A percentile compares a stretch with the other conserved stretches of the same genome.
These are phyloP conservation scores for Rauvolfia tetraphylla DNA, from an alignment of 257 asterid genomes.

Conservation along the genomic window DNA sequence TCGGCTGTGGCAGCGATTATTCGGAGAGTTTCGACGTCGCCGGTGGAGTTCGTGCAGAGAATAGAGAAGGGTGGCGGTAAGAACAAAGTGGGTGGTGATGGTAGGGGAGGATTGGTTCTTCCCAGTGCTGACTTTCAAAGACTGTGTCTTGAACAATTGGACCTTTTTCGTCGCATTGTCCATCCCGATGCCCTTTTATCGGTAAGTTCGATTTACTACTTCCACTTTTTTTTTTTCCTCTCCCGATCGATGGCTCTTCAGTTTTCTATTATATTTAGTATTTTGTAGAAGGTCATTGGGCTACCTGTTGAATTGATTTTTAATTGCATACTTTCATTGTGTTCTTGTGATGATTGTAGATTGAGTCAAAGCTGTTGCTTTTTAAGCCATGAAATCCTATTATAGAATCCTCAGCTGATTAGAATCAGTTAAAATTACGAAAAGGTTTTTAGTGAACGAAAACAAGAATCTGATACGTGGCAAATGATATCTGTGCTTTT, in stretches of 20 bases:
- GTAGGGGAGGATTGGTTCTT: conserved; percentile 53
- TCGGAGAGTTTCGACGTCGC: conserved; percentile 74
- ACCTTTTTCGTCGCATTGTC: conserved; percentile 78
- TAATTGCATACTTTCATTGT: not conserved
- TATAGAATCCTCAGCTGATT: not conserved
- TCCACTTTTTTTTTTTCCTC: not conserved
- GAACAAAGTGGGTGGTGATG: conserved; percentile 16
- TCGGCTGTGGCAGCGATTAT: conserved; percentile 70
- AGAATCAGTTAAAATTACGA: not conserved
- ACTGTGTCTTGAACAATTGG: conserved; percentile 81
- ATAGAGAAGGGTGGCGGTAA: conserved; percentile 43
- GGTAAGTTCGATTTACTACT: conserved; percentile 31
- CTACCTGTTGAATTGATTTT: not conserved
- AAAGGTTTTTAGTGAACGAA: not conserved
- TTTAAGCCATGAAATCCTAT: not conserved
- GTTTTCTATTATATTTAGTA: not conserved
- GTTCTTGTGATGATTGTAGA: not conserved
- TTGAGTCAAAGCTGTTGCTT: not conserved
- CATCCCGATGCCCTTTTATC: conserved; percentile 71
- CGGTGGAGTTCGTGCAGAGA: conserved; percentile 80
- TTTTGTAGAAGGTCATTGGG: not conserved
- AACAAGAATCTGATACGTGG: not conserved
- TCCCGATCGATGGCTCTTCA: not conserved
- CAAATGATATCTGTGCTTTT: not conserved
- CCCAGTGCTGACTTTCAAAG: conserved; percentile 87